phyloP scores from a whole-genome alignment of 805 yeast genomes.

The Saturnispora ahearnii region DNA sequence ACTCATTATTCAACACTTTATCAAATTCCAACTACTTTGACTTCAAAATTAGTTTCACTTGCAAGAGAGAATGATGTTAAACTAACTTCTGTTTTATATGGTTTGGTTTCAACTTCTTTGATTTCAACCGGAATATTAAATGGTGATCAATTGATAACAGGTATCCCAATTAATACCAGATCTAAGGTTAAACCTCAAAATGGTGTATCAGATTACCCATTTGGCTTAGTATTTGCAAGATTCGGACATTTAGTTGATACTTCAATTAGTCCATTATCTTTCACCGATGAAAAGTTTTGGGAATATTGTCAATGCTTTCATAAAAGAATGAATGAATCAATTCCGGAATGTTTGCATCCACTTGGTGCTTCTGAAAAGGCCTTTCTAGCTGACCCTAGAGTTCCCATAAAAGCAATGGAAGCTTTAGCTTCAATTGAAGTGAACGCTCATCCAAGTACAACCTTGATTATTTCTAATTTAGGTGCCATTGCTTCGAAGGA shows the following conservation, averaged over 20 bases:
- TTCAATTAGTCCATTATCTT: background rate
- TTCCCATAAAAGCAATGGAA: background rate
- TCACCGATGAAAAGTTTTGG: slow-evolving; percentile 1
- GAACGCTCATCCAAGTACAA: slow-evolving; percentile 6
- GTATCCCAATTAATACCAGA: slow-evolving; percentile 11
- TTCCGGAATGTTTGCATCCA: slow-evolving; percentile 1
- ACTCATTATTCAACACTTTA: slow-evolving; percentile 3
- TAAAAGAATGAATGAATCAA: background rate
- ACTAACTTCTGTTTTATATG: slow-evolving; percentile 9
- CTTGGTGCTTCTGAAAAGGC: slow-evolving; percentile 3
- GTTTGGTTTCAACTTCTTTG: slow-evolving; percentile 5
- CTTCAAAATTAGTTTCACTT: background rate
- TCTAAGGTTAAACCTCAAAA: background rate
- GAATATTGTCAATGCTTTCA: slow-evolving; percentile 6
- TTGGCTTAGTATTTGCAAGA: slow-evolving; percentile 11
- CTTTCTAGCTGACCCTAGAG: background rate
- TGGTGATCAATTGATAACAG: slow-evolving; percentile 1
- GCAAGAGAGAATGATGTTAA: slow-evolving; percentile 5
- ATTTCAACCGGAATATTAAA: background rate
- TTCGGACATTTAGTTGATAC: slow-evolving; percentile 1
- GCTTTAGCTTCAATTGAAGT: background rate
- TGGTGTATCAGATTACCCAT: background rate
- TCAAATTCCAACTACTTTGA: background rate
- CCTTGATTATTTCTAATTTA: slow-evolving; percentile 11
- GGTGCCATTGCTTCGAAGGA: background rate